Base-by-base conservation (phyloP, 2,329 filamentous ascomycete genomes). In the Nigrospora osmanthi region DNA sequence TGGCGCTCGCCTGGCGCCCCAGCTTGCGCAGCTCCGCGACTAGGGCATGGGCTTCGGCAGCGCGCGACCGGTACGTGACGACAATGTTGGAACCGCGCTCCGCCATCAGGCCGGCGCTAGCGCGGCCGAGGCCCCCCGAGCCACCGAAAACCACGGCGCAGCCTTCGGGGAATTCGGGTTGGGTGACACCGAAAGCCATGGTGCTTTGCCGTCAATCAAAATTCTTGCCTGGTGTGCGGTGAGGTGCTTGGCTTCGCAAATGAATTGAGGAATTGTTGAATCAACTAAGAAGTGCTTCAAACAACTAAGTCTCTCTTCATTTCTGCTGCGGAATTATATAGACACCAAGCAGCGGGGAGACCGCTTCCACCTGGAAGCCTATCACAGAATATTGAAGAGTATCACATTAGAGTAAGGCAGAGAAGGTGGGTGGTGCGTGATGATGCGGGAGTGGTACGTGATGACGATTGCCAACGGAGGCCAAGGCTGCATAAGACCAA, bases 121-220 rank as follows among this genome's bases (percentile, higher is more conserved):
- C 43, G 33, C 43, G 43, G 14, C 43, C 43, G 38, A 45, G 43
- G 34, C 43, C 43, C 23, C 43, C 43, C 3, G 43, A 36, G 43
- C 43, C 43, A 23, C 43, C 43, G 23, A 45, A 45, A 31, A 45
- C 19, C 28, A 45, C 38, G 43, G 43, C 43, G 43, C 43, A 45
- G 38, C 43, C 43, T 33, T 45, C 43, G 38, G 38, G n/a, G 11
- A 37, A 45, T 9, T 45, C 43, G 33, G 43, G 19, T 33, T 19
- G 16, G 32, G 43, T 45, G 33, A 45, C 38, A 35, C 43, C 43
- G 19, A 45, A 45, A 37, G 43, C 11, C 38, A 45, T 45, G 17
- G 43, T 41, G 17, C 14, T 38, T 38, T 91, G 87, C 11, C 87
- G 87, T 16, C 38, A 6, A 6, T 35, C 14, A 15, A n/a, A n/a